Conservation (phyloP, 1,139 yeast genomes). For the Meyerozyma guilliermondii region DNA sequence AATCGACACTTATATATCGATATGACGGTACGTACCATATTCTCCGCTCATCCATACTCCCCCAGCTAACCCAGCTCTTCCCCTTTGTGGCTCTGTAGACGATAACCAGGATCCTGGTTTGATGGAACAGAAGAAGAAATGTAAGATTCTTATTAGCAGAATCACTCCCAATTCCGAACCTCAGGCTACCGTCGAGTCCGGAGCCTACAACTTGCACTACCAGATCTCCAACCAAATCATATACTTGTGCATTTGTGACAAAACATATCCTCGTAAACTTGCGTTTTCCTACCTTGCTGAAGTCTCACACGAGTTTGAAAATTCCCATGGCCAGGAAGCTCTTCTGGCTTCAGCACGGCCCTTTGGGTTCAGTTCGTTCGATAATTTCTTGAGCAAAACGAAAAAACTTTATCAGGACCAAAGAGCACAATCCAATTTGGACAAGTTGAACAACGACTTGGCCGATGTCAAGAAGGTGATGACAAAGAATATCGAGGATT, state of each 20-base stretch:
- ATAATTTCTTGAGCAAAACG: conserved; percentile 76
- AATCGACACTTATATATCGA: conserved; percentile 67
- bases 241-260: conserved; percentile 73
- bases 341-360: conserved; percentile 65
- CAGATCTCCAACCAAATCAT: conserved; percentile 59
- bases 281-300: conserved; percentile 86
- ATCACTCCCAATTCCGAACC: conserved; percentile 79
- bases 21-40: conserved; percentile 57
- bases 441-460: conserved; percentile 77
- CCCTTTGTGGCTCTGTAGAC: conserved; percentile 90
- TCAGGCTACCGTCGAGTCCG: conserved; percentile 81
- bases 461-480: conserved; percentile 92
- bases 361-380: conserved; percentile 86
- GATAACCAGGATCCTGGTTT: conserved; percentile 59
- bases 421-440: conserved; percentile 83
- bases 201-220: conserved; percentile 72
- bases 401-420: conserved; percentile 86
- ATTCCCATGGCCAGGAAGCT: conserved; percentile 74
- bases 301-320: conserved; percentile 74
- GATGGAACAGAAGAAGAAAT: conserved; percentile 76
- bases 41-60: not conserved
- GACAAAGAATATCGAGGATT: conserved; percentile 94
- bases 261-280: conserved; percentile 78
- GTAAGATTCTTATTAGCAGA: conserved; percentile 71
- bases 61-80: conserved; percentile 49